Percentiles rank a stretch among this genome's conserved stretches.
Conservation (phyloP, 2,329 filamentous ascomycete genomes). For the Alternaria novae-zelandiae region DNA sequence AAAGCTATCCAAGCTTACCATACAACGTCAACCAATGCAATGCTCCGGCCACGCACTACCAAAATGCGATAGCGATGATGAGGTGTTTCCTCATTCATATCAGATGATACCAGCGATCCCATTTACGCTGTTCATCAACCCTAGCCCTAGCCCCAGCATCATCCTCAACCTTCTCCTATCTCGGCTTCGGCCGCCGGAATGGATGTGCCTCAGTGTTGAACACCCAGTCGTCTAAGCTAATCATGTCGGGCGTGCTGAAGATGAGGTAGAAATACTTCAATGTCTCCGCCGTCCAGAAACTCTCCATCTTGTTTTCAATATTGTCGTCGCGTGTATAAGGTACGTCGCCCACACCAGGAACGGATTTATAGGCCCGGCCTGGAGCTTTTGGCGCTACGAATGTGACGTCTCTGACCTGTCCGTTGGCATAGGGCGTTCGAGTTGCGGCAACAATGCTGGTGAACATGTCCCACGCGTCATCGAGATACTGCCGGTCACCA, state of each 20-base stretch:
- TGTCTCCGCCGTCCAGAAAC: constrained; percentile 59
- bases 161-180: background rate
- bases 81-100: background rate
- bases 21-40: background rate
- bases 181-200: constrained; percentile 44
- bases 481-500: constrained; percentile 54
- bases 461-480: constrained; percentile 59
- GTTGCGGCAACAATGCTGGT: constrained; percentile 49
- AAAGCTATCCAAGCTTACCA: background rate
- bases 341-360: background rate
- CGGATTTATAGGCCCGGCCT: constrained; percentile 1
- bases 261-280: constrained; percentile 59
- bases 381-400: constrained; percentile 10
- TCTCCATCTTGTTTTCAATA: constrained; percentile 48
- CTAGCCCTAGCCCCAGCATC: background rate
- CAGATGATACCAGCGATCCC: background rate
- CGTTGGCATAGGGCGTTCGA: constrained; percentile 51
- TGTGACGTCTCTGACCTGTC: constrained; percentile 54
- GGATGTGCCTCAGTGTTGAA: constrained; percentile 61
- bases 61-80: background rate
- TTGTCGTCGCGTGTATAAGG: constrained; percentile 19
- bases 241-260: constrained; percentile 52
- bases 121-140: background rate
- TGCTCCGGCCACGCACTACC: background rate
- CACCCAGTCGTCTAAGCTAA: constrained; percentile 57